Evolutionary conservation across 192 early-diverging fungal genomes (phyloP).

Genomic region (Mortierella hygrophila): DNA sequence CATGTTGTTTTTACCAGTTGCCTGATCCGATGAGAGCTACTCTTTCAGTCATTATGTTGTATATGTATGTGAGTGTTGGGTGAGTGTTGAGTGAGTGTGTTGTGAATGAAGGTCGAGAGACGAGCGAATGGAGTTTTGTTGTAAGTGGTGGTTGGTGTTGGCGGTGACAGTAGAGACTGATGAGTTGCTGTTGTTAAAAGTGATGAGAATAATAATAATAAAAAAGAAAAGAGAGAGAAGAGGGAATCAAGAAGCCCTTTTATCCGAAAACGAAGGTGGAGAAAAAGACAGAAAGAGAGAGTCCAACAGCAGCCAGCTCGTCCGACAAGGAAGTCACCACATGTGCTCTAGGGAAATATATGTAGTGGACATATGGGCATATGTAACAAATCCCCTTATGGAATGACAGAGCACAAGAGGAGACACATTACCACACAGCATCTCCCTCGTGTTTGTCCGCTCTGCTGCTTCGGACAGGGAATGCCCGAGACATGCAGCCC

Average conservation of each 20-base stretch:
- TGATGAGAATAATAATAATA: conserved; percentile 1
- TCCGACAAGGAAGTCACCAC: too few relatives aligned
- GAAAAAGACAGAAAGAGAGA: not conserved
- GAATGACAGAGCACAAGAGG: too few relatives aligned
- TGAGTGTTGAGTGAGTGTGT: not conserved
- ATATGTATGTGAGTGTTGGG: not conserved
- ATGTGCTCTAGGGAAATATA: too few relatives aligned
- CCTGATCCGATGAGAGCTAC: conserved; percentile 94
- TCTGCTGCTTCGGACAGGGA: too few relatives aligned
- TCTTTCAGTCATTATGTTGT: conserved; percentile 68
- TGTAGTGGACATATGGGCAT: too few relatives aligned
- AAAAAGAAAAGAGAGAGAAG: not conserved
- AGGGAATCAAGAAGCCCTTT: not conserved
- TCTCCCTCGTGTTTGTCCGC: too few relatives aligned
- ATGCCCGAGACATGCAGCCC: too few relatives aligned
- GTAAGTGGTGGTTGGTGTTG: too few relatives aligned
- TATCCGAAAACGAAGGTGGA: not conserved
- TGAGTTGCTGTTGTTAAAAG: not conserved
- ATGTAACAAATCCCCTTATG: too few relatives aligned
- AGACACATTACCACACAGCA: too few relatives aligned
- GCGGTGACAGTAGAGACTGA: not conserved
- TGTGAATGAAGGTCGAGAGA: not conserved
- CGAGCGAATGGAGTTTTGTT: not conserved
- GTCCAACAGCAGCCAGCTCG: too few relatives aligned
- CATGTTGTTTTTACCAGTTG: conserved; percentile 81